These are phyloP conservation scores for Malus hybrid DNA, from an alignment of 331 rosid species.

Conservation along the genomic window DNA sequence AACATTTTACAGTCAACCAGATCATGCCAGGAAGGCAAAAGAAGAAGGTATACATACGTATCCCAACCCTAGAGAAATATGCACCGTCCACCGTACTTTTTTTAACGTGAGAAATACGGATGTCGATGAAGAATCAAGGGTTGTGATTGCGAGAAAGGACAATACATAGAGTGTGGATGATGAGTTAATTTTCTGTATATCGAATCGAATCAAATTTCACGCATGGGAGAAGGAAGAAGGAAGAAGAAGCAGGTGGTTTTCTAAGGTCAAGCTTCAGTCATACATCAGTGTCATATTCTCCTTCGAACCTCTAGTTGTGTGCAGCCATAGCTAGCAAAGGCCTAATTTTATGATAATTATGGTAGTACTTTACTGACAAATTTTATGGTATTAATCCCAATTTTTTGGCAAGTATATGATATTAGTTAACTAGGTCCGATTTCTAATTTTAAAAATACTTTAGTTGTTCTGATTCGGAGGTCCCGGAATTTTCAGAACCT, in stretches of 20 bases:
- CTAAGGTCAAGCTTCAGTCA: not conserved
- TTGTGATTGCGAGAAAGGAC: conserved; percentile 26
- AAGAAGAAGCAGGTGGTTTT: not conserved
- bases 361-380: not conserved
- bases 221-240: not conserved
- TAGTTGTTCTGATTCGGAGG: too few species aligned
- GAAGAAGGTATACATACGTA: not conserved
- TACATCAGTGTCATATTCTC: not conserved
- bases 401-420: not conserved
- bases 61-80: not conserved
- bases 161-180: conserved; percentile 31
- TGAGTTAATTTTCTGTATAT: conserved; percentile 18
- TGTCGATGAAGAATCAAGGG: conserved; percentile 20
- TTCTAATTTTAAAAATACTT: too few species aligned
- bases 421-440: too few species aligned
- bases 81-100: conserved; percentile 1
- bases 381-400: not conserved
- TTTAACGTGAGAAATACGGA: not conserved
- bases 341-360: not conserved
- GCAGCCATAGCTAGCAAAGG: not conserved
- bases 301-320: not conserved
- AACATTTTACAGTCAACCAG: conserved; percentile 11
- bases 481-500: too few species aligned
- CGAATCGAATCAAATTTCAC: conserved; percentile 1
- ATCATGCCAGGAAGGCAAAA: conserved; percentile 11